Conservation (phyloP, 352 stramenopile genomes). For the Globisporangium nunn region DNA sequence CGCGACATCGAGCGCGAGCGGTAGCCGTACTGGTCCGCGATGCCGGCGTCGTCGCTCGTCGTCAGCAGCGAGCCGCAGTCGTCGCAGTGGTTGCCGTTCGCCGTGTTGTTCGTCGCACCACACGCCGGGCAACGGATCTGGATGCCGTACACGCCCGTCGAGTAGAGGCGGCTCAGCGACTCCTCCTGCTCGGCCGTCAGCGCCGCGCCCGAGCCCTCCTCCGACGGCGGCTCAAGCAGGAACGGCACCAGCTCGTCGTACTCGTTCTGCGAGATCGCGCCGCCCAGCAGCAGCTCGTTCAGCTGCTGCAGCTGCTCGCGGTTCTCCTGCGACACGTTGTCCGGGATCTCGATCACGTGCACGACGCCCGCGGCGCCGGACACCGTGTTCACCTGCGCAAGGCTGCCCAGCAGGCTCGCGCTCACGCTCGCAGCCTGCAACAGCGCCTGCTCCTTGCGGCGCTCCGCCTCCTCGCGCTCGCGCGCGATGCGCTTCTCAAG, state of each 20-base stretch:
- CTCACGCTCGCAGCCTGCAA: conserved; percentile 71
- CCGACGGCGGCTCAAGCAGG: conserved; percentile 58
- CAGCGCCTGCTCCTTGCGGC: conserved; percentile 52
- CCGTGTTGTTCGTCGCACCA: conserved; percentile 83
- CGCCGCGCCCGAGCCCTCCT: conserved; percentile 49
- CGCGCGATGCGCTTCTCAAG: conserved; percentile 49
- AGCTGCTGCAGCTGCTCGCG: conserved; percentile 81
- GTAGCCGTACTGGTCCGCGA: conserved; percentile 46
- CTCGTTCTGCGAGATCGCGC: conserved; percentile 75
- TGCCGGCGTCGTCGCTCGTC: conserved; percentile 53
- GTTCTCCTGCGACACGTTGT: conserved; percentile 80
- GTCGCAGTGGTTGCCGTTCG: conserved; percentile 84
- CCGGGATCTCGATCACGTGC: conserved; percentile 77
- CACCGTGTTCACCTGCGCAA: conserved; percentile 77
- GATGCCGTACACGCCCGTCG: conserved; percentile 70
- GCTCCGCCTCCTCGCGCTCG: conserved; percentile 49
- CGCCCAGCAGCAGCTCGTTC: conserved; percentile 77
- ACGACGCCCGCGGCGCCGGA: conserved; percentile 59
- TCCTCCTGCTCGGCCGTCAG: conserved; percentile 79
- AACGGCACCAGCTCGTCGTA: conserved; percentile 88
- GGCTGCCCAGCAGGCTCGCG: conserved; percentile 59
- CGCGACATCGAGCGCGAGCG: conserved; percentile 51
- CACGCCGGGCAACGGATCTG: conserved; percentile 84
- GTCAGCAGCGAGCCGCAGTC: conserved; percentile 82
- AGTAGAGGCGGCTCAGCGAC: conserved; percentile 73